Evolutionary conservation across 495 filamentous ascomycete genomes (phyloP).

Genomic region (Friedmanniomyces endolithicus): DNA sequence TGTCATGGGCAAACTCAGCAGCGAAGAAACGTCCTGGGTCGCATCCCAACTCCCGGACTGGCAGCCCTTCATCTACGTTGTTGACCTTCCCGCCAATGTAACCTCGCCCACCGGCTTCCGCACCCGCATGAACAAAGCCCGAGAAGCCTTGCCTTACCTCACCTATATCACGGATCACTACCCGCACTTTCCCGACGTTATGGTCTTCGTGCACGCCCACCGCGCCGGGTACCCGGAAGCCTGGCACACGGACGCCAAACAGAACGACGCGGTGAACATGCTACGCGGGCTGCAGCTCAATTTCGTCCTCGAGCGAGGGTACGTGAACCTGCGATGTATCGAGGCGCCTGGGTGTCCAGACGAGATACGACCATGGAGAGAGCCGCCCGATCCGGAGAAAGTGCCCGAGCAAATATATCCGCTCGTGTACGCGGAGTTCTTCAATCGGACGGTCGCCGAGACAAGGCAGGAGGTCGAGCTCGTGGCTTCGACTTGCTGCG

Average conservation of each 20-base stretch:
- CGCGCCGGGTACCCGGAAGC: slow-evolving; percentile 31
- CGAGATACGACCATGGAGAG: slow-evolving; percentile 44
- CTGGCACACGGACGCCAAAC: slow-evolving; percentile 49
- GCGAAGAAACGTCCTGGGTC: slow-evolving; percentile 14
- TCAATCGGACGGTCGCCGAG: slow-evolving; percentile 32
- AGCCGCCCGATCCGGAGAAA: slow-evolving; percentile 3
- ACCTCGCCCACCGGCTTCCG: slow-evolving; percentile 10
- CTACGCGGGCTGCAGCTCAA: slow-evolving; percentile 29
- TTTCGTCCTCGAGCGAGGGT: slow-evolving; percentile 32
- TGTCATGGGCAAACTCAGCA: slow-evolving; percentile 5
- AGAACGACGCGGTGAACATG: slow-evolving; percentile 12
- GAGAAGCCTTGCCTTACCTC: slow-evolving; percentile 65
- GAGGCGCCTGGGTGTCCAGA: slow-evolving; percentile 41
- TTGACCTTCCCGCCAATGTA: slow-evolving; percentile 8
- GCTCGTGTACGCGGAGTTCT: slow-evolving; percentile 34
- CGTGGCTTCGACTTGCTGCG: slow-evolving; percentile 44
- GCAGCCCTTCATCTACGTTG: slow-evolving; percentile 13
- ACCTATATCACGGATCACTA: slow-evolving; percentile 63
- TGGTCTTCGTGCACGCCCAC: slow-evolving; percentile 61
- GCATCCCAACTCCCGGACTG: slow-evolving; percentile 6
- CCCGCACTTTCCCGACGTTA: slow-evolving; percentile 50
- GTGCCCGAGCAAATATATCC: slow-evolving; percentile 29
- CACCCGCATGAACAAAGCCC: slow-evolving; percentile 42
- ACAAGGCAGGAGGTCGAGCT: slow-evolving; percentile 36
- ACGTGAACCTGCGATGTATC: slow-evolving; percentile 39